Percentiles rank a stretch among this genome's conserved stretches.
These are phyloP conservation scores for Sclerospora graminicola DNA, from an alignment of 352 stramenopile genomes.

Conservation along the genomic window DNA sequence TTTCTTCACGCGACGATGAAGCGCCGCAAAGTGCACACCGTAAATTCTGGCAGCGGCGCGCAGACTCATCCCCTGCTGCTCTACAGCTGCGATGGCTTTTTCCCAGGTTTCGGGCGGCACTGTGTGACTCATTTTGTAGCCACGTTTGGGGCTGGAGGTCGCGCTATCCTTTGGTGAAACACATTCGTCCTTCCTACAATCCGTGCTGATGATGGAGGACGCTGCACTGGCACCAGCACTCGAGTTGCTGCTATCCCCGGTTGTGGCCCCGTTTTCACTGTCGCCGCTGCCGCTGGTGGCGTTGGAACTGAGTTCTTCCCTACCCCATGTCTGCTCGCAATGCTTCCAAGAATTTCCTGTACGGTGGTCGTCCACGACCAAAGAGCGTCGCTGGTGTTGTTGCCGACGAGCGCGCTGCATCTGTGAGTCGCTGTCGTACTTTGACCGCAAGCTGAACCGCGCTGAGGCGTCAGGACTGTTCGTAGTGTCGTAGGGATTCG, in stretches of 20 bases:
- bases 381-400: constrained; percentile 12
- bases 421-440: background rate
- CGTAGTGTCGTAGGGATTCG: background rate
- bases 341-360: background rate
- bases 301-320: constrained; percentile 9
- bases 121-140: constrained; percentile 43
- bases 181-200: background rate
- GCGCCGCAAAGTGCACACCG: constrained; percentile 43
- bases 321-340: background rate
- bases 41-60: constrained; percentile 33
- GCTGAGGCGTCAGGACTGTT: too few species aligned
- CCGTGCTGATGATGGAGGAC: background rate
- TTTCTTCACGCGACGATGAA: constrained; percentile 54
- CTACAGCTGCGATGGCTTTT: constrained; percentile 45
- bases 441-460: too few species aligned
- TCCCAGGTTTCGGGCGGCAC: constrained; percentile 44
- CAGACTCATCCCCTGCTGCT: constrained; percentile 49
- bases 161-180: background rate
- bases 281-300: constrained; percentile 12
- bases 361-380: constrained; percentile 12
- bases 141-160: constrained; percentile 18
- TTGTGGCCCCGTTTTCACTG: constrained; percentile 16
- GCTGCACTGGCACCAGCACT: constrained; percentile 1
- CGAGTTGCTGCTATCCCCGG: constrained; percentile 12
- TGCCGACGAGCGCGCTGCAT: constrained; percentile 5